These are phyloP conservation scores for Fraxinus americana DNA, from an alignment of 257 asterid genomes.

Conservation along the genomic window DNA sequence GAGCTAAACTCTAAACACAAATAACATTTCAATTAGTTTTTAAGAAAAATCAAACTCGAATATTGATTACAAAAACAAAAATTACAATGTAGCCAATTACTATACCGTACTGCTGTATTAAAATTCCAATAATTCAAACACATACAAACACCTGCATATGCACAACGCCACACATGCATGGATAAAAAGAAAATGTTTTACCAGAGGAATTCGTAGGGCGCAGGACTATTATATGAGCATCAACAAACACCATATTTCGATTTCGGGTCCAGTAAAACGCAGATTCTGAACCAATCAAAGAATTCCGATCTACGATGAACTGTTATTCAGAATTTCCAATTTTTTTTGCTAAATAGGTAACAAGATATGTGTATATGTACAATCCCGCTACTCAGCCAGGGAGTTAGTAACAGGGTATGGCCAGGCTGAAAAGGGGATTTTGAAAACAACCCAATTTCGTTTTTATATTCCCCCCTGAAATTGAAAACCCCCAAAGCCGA, in stretches of 20 bases:
- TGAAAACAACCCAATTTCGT: too few species aligned
- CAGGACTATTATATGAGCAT: constrained; percentile 33
- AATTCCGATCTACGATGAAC: constrained; percentile 28
- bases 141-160: background rate
- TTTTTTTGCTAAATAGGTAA: constrained; percentile 6
- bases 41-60: background rate
- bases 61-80: too few species aligned
- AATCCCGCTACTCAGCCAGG: too few species aligned
- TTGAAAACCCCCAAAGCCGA: too few species aligned
- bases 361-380: too few species aligned
- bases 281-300: background rate
- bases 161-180: constrained; percentile 13
- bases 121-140: constrained; percentile 6
- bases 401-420: too few species aligned
- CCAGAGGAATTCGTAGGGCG: constrained; percentile 25
- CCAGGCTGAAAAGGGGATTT: too few species aligned
- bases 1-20: constrained; percentile 24
- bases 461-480: too few species aligned
- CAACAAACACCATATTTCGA: constrained; percentile 32
- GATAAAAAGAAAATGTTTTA: constrained; percentile 9
- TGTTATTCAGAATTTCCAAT: constrained; percentile 16
- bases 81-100: background rate
- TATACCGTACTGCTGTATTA: constrained; percentile 5
- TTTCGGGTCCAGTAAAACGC: constrained; percentile 11
- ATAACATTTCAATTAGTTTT: constrained; percentile 19